Base-by-base conservation (phyloP, 805 yeast species). In the Zygosaccharomyces lentus region DNA sequence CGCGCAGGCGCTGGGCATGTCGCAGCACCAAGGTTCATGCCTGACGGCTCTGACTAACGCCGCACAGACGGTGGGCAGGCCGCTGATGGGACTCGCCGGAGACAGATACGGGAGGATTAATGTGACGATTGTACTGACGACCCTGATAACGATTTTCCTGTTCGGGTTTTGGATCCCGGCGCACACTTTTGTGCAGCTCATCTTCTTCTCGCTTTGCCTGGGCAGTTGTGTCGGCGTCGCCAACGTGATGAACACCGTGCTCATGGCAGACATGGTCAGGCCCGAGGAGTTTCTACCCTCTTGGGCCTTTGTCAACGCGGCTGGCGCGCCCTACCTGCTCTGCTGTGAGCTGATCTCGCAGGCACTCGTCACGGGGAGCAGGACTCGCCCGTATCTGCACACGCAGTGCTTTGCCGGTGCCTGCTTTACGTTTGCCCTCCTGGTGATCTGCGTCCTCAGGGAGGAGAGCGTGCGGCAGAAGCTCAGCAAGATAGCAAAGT, bases 331-430 rank as follows among this genome's bases (percentile, higher is more conserved):
- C 2, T 42, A 62, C 25, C 59, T 73, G 4, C 59, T 80, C 19
- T 70, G 73, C 1, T 68, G 79, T 3, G 86, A 80, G 61, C 71
- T 77, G 6, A 73, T 80, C 41, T 84, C 80, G 0, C 72, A 80
- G 46, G 70, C 78, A 2, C 57, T 80, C 38, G 65, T 58, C n/a
- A 41, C 55, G 9, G 31, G 53, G 2, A 38, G 47, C 9, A 50
- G 51, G 6, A 47, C 45, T 6, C 66, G 62, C 24, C 85, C 87
- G 2, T 82, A 75, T 53, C 62, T 76, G 29, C 73, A 81, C 52
- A 72, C 84, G 1, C 87, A 82, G 55, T 69, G 81, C 1, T 81
- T 80, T 58, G 74, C 80, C 4, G 87, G 85, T 2, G 55, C 71
- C 15, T 61, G 75, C 37, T 75, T 73, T 51, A 56, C 74, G n/a